phyloP scores from a whole-genome alignment of 805 yeast genomes.

The Grigorovia jiainica region DNA sequence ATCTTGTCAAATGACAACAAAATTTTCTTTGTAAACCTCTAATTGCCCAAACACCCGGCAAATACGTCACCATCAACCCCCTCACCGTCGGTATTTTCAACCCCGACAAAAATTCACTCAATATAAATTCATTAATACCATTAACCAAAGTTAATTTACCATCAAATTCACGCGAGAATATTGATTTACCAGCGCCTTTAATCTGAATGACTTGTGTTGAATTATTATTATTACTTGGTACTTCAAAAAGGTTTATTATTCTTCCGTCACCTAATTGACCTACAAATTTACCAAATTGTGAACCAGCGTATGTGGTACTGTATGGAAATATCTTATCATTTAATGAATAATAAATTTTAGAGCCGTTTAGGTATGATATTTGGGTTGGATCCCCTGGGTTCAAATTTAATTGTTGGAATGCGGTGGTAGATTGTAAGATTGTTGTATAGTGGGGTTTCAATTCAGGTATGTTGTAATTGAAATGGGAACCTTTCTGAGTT shows the following conservation, averaged over 20 bases:
- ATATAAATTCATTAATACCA: constrained; percentile 77
- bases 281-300: constrained; percentile 93
- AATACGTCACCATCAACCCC: constrained; percentile 59
- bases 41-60: constrained; percentile 72
- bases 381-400: too few species aligned
- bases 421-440: constrained; percentile 49
- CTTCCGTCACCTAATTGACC: constrained; percentile 97
- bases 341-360: constrained; percentile 32
- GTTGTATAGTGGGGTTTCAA: constrained; percentile 42
- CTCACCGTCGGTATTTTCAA: constrained; percentile 83
- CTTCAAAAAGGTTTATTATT: constrained; percentile 71
- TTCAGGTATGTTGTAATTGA: constrained; percentile 66
- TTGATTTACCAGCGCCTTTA: constrained; percentile 89
- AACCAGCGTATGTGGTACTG: constrained; percentile 90
- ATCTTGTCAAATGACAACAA: constrained; percentile 77
- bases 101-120: constrained; percentile 70
- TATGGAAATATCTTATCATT: constrained; percentile 55
- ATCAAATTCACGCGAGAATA: constrained; percentile 90
- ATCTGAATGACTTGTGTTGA: constrained; percentile 44
- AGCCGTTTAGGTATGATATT: too few species aligned
- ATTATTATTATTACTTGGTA: constrained; percentile 39
- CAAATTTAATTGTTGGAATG: constrained; percentile 55
- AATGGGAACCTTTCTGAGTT: constrained; percentile 49
- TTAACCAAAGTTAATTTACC: constrained; percentile 91
- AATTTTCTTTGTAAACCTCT: constrained; percentile 52